These are phyloP conservation scores for Hypericum androsaemum DNA, from an alignment of 345 rosid species.

Conservation along the genomic window DNA sequence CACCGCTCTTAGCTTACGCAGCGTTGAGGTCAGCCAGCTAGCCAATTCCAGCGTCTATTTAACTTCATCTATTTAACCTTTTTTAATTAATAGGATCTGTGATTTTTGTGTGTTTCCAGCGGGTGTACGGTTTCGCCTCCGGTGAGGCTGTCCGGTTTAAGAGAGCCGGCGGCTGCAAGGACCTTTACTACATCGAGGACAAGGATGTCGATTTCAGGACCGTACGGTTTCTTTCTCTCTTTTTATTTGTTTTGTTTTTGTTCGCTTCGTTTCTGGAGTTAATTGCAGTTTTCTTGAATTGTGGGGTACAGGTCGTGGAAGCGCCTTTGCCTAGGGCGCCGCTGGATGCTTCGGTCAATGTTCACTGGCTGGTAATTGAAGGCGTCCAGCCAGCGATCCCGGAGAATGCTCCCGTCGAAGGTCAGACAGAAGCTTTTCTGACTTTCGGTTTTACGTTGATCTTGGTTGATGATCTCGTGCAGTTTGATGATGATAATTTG, in stretches of 20 bases:
- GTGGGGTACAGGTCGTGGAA: slow-evolving; percentile 52
- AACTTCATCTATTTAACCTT: not conserved
- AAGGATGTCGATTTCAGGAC: slow-evolving; percentile 64
- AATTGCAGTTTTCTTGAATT: not conserved
- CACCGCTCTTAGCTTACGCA: slow-evolving; percentile 59
- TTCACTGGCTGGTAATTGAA: slow-evolving; percentile 88
- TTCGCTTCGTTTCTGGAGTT: not conserved
- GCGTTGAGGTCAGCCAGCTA: slow-evolving; percentile 68
- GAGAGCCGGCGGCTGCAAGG: slow-evolving; percentile 63
- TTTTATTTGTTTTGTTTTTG: not conserved
- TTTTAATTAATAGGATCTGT: not conserved
- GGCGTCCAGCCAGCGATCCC: slow-evolving; percentile 81
- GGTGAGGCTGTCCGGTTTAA: slow-evolving; percentile 49
- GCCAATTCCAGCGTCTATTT: not conserved
- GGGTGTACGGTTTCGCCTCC: slow-evolving; percentile 53
- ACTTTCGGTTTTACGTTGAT: no score
- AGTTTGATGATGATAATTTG: no score
- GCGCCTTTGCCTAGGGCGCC: slow-evolving; percentile 56
- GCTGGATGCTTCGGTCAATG: slow-evolving; percentile 38
- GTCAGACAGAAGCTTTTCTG: slow-evolving; percentile 16
- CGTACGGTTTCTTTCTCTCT: slow-evolving; percentile 28
- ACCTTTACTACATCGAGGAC: slow-evolving; percentile 65
- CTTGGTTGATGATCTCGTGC: no score
- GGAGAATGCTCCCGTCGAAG: slow-evolving; percentile 56
- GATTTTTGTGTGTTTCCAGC: slow-evolving; percentile 27